A percentile compares a stretch with the other conserved stretches of the same genome.
Conservation (phyloP, 345 rosid species). For the Alliaria petiolata region DNA sequence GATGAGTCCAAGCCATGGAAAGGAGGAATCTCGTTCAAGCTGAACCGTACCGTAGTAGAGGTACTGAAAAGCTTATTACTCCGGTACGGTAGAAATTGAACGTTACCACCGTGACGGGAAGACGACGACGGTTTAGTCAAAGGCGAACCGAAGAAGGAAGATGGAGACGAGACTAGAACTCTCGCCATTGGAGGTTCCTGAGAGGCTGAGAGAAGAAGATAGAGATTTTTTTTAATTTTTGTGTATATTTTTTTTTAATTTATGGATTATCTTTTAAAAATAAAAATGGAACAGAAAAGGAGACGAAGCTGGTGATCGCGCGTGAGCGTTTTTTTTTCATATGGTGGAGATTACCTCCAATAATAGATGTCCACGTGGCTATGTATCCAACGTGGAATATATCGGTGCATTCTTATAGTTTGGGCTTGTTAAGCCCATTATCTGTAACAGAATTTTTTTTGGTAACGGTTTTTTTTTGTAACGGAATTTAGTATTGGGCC, state of each 20-base stretch:
- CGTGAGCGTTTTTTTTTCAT: background rate
- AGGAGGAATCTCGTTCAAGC: constrained; percentile 78
- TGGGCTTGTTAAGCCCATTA: constrained; percentile 7
- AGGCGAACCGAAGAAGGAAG: constrained; percentile 61
- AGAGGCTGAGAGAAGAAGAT: constrained; percentile 24
- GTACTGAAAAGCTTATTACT: constrained; percentile 34
- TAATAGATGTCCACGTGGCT: background rate
- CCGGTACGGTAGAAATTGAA: constrained; percentile 43
- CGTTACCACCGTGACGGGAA: constrained; percentile 40
- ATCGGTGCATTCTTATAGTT: background rate
- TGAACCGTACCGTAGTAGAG: constrained; percentile 52
- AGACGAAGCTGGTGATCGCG: constrained; percentile 4
- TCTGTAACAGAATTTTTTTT: too few species aligned
- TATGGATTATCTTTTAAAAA: background rate
- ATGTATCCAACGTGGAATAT: constrained; percentile 17
- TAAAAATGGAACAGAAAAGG: background rate
- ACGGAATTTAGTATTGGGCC: too few species aligned
- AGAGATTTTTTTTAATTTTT: background rate
- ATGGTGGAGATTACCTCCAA: constrained; percentile 28
- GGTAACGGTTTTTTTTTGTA: too few species aligned
- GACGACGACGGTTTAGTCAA: constrained; percentile 36
- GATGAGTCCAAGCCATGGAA: constrained; percentile 49
- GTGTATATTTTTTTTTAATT: background rate
- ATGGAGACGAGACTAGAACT: constrained; percentile 66
- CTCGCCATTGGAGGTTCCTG: constrained; percentile 58